Base-by-base conservation (phyloP, 164 flowering plant species). In the Liriodendron chinense region DNA sequence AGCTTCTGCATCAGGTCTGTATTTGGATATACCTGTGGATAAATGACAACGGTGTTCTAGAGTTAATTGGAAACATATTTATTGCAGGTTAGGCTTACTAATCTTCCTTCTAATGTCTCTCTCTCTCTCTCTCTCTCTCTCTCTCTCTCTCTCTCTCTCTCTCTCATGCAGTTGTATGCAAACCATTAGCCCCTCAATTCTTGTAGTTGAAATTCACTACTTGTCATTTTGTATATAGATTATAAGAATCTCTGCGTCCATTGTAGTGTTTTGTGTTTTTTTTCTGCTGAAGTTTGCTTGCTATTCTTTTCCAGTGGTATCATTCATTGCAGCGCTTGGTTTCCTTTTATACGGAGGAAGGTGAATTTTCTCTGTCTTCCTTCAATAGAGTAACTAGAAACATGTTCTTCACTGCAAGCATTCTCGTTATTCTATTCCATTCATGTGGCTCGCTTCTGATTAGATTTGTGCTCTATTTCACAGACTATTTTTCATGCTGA, bases 291-390 rank as follows among this genome's bases (percentile, higher is more conserved):
- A 34, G 5, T 34, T 34, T 34, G 43, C 43, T 34, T 69, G 69
- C 62, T 69, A 66, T 16, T 62, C 56, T 72, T 77, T 70, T 76
- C 26, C 97, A 93, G 98, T 84, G 76, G 88, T 90, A 73, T 95
- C 98, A 25, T 81, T 92, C 68, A 68, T 84, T 16, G 98, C 98
- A 68, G 97, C 98, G 56, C 71, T 92, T 65, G 94, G 98, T 18
- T 95, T 95, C 84, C 80, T 95, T 86, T 71, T 91, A 1, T 95
- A 93, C 81, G 98, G 98, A 70, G 98, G 98, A 88, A 93, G 97
- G 98, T 92, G 72, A 85, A 77, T 63, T 65, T 64, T 43, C 90
- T 67, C 94, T 98, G 8, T 96, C 94, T 83, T 78, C 94, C 85
- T 71, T 92, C 1, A 94, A 94, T 83, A 98, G 99, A 70, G 98